phyloP scores from a whole-genome alignment of 495 filamentous ascomycete genomes.

The Penicillium tannophilum region DNA sequence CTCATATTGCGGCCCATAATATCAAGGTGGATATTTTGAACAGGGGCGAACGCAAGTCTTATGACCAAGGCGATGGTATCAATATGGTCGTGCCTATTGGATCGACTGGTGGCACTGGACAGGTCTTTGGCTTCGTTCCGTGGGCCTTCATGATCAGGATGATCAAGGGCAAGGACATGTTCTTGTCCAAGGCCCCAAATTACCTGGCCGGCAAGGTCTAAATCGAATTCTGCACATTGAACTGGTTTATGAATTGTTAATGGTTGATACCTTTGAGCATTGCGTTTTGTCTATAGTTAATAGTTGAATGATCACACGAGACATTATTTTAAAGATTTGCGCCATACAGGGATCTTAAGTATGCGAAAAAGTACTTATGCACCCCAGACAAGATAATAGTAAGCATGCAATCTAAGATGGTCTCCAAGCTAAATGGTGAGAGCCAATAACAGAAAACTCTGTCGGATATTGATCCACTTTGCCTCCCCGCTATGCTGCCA shows the following conservation, averaged over 20 bases:
- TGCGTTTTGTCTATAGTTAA: neutral
- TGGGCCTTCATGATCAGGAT: constrained; percentile 48
- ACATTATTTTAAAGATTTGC: neutral
- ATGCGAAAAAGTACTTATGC: neutral
- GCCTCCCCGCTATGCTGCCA: constrained; percentile 10
- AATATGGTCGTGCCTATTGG: constrained; percentile 50
- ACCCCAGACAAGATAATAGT: neutral
- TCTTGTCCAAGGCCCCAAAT: constrained; percentile 34
- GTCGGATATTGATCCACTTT: constrained; percentile 1
- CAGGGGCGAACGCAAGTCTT: constrained; percentile 24
- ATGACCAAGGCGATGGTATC: constrained; percentile 26
- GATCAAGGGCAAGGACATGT: constrained; percentile 48
- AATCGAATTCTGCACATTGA: neutral
- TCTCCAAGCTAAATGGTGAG: neutral
- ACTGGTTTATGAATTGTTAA: constrained; percentile 2
- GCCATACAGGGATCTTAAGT: neutral
- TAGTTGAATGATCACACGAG: neutral
- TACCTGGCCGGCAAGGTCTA: constrained; percentile 20
- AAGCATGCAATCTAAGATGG: constrained; percentile 1
- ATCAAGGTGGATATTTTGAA: constrained; percentile 35
- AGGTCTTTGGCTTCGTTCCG: constrained; percentile 45
- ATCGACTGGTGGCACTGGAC: constrained; percentile 48
- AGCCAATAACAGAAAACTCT: constrained; percentile 4
- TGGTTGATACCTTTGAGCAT: constrained; percentile 1
- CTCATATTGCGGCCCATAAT: constrained; percentile 33